Base-by-base conservation (phyloP, 1,284 basidiomycete species). In the Austroboletus niveus region DNA sequence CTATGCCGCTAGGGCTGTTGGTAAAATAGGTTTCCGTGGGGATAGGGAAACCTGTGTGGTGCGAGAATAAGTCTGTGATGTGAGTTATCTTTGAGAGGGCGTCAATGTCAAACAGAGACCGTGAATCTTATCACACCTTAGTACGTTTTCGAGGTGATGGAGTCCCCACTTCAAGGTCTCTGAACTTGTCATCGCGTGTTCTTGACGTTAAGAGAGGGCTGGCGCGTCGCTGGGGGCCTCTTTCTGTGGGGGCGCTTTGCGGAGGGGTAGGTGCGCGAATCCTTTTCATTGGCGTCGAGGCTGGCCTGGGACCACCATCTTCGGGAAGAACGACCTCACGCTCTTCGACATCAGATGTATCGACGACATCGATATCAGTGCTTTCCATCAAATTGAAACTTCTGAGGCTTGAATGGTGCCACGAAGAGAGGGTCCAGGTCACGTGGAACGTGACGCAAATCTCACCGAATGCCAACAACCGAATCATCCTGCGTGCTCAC, bases 331-430 rank as follows among this genome's bases (percentile, higher is more conserved):
- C 48, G 11, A 72, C 69, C 58, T 79, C 79, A 17, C 72, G 71
- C 56, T 84, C 81, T 51, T 84, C 82, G 39, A 70, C 61, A 55
- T 84, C 82, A 2, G 82, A 84, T 11, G 82, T 84, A 60, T 83
- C 82, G n/a, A 84, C 77, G 49, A 74, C 66, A 38, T 81, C 77
- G 49, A 74, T 65, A 38, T 81, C 80, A 10, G 72, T 68, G 36
- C 54, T 54, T 22, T 71, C 64, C 66, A 69, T 70, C 49, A 41
- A 55, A n/a, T n/a, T n/a, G n/a, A n/a, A 43, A 34, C 22, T 22
- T 17, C 5, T 12, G 45, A 29, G 11, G 40, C 34, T 10, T 42
- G 14, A 49, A 29, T 29, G 8, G 27, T 29, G 7, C 27, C 7
- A 29, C 27, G 8, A 8, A 29, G 8, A 29, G 27, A 29, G 27